These are phyloP conservation scores for Phytophthora cactorum DNA, from an alignment of 352 stramenopile species.

Conservation along the genomic window DNA sequence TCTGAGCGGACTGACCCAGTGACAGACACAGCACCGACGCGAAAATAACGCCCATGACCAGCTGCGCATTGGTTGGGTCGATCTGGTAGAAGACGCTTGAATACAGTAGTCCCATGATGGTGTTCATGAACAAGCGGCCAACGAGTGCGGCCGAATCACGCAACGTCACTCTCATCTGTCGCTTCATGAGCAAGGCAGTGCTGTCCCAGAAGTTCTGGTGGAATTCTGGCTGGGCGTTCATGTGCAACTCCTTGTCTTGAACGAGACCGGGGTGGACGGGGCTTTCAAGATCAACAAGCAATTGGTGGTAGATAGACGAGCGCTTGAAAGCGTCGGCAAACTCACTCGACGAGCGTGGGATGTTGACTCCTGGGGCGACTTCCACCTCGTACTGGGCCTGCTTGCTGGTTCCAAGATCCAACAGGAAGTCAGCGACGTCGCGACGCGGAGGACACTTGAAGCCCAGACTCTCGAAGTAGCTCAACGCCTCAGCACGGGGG, in stretches of 20 bases:
- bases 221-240: conserved; percentile 64
- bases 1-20: conserved; percentile 62
- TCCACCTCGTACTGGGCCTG: conserved; percentile 41
- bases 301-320: conserved; percentile 15
- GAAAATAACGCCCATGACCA: conserved; percentile 79
- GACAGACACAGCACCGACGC: conserved; percentile 67
- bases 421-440: conserved; percentile 92
- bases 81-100: conserved; percentile 47
- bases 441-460: conserved; percentile 56
- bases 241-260: conserved; percentile 62
- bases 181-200: conserved; percentile 45
- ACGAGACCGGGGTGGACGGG: conserved; percentile 11
- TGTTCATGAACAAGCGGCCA: conserved; percentile 22
- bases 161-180: conserved; percentile 28
- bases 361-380: neutral
- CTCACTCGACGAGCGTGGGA: conserved; percentile 28
- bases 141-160: conserved; percentile 30
- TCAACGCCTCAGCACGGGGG: conserved; percentile 58
- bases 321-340: conserved; percentile 28
- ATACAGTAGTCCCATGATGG: conserved; percentile 51
- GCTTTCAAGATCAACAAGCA: conserved; percentile 16
- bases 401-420: conserved; percentile 58
- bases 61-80: conserved; percentile 30
- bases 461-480: conserved; percentile 83
- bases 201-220: conserved; percentile 37